Percentiles rank a stretch among this genome's conserved stretches.
phyloP scores from a whole-genome alignment of 2,329 filamentous ascomycete species.

The Ploettnerulaceae sp. region DNA sequence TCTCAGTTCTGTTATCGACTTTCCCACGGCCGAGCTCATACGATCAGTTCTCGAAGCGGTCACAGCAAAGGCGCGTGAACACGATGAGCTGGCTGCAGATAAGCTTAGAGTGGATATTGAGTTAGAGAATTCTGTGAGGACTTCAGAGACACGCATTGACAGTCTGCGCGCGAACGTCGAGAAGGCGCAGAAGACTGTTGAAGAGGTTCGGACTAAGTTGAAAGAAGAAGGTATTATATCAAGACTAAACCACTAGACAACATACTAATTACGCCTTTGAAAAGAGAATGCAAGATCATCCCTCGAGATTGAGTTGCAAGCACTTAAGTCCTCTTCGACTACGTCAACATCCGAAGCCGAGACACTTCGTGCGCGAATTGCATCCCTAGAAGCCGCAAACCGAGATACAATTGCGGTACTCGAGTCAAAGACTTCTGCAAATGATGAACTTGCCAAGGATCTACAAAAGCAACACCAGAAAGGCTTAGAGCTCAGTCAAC shows the following conservation, averaged over 20 bases:
- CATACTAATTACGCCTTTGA: constrained; percentile 15
- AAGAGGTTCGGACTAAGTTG: constrained; percentile 74
- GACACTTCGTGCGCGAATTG: constrained; percentile 74
- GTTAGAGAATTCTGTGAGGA: constrained; percentile 83
- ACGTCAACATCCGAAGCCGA: constrained; percentile 72
- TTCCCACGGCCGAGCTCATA: constrained; percentile 75
- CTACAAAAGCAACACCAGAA: constrained; percentile 86
- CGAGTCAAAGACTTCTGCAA: constrained; percentile 81
- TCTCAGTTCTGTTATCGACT: constrained; percentile 55
- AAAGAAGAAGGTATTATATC: constrained; percentile 67
- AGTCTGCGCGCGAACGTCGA: constrained; percentile 76
- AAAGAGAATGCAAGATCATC: constrained; percentile 70
- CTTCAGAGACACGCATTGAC: constrained; percentile 76
- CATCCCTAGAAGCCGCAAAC: constrained; percentile 84
- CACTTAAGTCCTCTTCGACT: constrained; percentile 68
- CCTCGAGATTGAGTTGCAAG: constrained; percentile 76
- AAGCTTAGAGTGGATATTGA: constrained; percentile 90
- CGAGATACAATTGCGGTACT: constrained; percentile 84
- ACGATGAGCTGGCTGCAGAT: constrained; percentile 75
- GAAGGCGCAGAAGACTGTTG: constrained; percentile 77
- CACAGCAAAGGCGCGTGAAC: constrained; percentile 73
- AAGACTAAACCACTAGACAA: not conserved
- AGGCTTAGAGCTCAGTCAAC: constrained; percentile 75
- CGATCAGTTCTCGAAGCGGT: constrained; percentile 69
- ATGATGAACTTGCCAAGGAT: constrained; percentile 81